Evolutionary conservation across 805 yeast genomes (phyloP), one percentile per base, ranked within the genome.

Genomic region (Priceomyces medius): DNA sequence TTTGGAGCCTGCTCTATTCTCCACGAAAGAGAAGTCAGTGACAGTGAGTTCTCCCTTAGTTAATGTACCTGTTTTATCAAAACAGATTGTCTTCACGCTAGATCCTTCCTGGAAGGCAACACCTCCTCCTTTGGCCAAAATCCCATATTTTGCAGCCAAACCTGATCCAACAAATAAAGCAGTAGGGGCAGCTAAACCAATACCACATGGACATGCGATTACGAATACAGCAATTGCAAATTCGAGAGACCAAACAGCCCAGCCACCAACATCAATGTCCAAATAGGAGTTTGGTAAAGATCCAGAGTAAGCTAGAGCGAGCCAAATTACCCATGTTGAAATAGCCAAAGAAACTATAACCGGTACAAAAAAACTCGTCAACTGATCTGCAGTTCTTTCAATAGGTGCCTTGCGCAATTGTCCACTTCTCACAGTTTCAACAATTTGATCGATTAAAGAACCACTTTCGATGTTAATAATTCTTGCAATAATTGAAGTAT

Each of bases 181-280:
- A 2, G 91, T 85, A 1, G 93, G 93, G 1, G 91, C 93, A 18
- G 93, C 93, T 17, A 85, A 66, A 1, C 91, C 93, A 50, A 85
- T 77, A 1, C 91, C 95, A 67, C 93, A 85, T 1, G 95, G 95
- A 56, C 95, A 85, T 0, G 91, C 91, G 38, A 85, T 79, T 2
- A 85, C 91, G 63, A 85, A 84, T 1, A 86, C 91, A 0, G 90
- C 78, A 48, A 85, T 82, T 1, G 89, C 79, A 61, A 85, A 85
- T 50, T 84, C 82, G 42, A 85, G 67, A 0, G 90, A 81, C 89
- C 91, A 85, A 9, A 84, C 76, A 0, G 76, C 66, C 88, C 90
- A 84, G 0, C 88, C 87, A 12, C 88, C 88, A 37, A 79, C 67
- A 43, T 81, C 85, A 41, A 75, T 74, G 53, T 83, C 86, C 33